A percentile compares a stretch with the other conserved stretches of the same genome.
These are phyloP conservation scores for Quercus rubra DNA, from an alignment of 306 rosid genomes.

Conservation along the genomic window DNA sequence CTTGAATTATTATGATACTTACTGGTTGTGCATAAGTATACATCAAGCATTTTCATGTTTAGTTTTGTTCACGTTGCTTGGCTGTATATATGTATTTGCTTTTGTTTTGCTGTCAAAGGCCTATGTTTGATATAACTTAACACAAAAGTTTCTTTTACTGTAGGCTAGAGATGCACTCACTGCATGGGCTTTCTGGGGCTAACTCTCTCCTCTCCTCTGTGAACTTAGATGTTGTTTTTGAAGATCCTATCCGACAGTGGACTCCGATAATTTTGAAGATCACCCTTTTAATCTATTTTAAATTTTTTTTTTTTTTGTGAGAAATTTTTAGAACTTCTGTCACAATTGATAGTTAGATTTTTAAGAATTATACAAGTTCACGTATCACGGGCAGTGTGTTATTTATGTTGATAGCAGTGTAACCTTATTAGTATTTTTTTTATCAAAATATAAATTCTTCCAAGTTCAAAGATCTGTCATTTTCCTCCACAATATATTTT, in stretches of 20 bases:
- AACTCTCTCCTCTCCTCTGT: not conserved
- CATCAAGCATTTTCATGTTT: not conserved
- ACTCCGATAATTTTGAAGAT: not conserved
- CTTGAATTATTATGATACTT: not conserved
- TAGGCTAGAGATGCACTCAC: slow-evolving; percentile 38
- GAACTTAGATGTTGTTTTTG: not conserved
- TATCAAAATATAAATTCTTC: slow-evolving; percentile 1
- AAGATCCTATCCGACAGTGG: not conserved
- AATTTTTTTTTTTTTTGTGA: not conserved
- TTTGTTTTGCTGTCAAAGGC: not conserved
- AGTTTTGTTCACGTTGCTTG: not conserved
- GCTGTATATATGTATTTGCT: not conserved
- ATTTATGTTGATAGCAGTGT: slow-evolving; percentile 6
- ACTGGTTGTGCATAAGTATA: not conserved
- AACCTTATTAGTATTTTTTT: not conserved
- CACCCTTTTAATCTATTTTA: not conserved
- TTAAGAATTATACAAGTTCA: not conserved
- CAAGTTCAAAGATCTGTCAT: not conserved
- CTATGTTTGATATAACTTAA: not conserved
- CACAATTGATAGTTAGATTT: not conserved
- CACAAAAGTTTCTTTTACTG: slow-evolving; percentile 4
- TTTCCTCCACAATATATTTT: not conserved
- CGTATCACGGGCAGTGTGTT: slow-evolving; percentile 7
- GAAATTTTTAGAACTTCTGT: slow-evolving; percentile 3
- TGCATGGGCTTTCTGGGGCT: slow-evolving; percentile 15